A percentile compares a stretch with the other conserved stretches of the same genome.
Conservation (phyloP, 2,329 filamentous ascomycete genomes). For the Fonsecaea multimorphosa region DNA sequence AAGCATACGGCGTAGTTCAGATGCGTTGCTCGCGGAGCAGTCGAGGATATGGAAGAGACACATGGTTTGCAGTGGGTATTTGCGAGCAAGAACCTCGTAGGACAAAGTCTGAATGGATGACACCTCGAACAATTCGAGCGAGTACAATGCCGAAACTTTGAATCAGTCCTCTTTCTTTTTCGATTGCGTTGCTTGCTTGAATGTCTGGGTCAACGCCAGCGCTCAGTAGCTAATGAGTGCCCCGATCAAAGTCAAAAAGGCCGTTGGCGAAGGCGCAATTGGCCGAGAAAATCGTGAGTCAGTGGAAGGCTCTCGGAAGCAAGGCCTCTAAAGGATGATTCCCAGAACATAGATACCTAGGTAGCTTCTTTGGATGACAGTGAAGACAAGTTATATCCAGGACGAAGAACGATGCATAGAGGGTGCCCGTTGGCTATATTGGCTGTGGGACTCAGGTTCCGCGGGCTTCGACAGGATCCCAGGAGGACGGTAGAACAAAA, state of each 20-base stretch:
- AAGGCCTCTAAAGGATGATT: too few species aligned
- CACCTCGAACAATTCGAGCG: background rate
- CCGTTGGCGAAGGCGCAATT: background rate
- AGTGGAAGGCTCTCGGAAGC: background rate
- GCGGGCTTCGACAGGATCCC: background rate
- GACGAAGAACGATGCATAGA: background rate
- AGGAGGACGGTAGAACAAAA: background rate
- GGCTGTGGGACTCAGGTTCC: background rate
- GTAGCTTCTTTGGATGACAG: background rate
- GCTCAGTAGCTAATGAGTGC: background rate
- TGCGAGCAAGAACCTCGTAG: too few species aligned
- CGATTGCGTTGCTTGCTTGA: background rate
- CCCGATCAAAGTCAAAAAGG: background rate
- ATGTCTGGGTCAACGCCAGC: background rate
- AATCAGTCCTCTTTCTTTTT: background rate
- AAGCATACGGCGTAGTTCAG: background rate
- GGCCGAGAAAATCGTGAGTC: background rate
- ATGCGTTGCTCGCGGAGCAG: conserved; percentile 1
- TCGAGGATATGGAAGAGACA: conserved; percentile 17
- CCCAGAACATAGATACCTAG: too few species aligned
- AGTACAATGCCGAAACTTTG: background rate
- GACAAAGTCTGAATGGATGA: too few species aligned
- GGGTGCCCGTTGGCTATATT: background rate
- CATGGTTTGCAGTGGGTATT: background rate
- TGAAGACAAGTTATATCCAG: background rate